These are phyloP conservation scores for Tritrichomonas musculus DNA, from an alignment of 208 protist species.

Conservation along the genomic window DNA sequence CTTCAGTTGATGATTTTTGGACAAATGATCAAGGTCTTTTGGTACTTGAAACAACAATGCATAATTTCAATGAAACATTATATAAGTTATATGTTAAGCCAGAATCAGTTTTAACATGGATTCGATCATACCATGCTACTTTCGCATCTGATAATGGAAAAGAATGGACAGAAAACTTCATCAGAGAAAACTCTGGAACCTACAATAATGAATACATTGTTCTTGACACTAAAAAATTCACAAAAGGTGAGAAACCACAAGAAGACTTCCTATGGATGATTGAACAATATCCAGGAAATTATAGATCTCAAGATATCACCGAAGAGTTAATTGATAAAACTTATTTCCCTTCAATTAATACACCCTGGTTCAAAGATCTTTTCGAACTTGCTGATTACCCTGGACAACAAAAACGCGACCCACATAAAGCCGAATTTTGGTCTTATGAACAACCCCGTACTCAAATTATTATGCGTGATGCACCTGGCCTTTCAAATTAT, in stretches of 20 bases:
- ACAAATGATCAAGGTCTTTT: neutral
- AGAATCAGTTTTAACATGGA: neutral
- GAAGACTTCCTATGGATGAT: neutral
- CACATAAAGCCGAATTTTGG: neutral
- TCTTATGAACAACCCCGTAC: neutral
- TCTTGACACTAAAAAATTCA: neutral
- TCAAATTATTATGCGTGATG: neutral
- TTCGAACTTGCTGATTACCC: neutral
- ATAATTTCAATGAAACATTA: neutral
- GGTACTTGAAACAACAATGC: neutral
- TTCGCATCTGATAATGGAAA: neutral
- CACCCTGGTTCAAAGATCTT: neutral
- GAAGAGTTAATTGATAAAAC: neutral
- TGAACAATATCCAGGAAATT: neutral
- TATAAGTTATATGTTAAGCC: neutral
- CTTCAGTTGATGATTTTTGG: slow-evolving; percentile 8
- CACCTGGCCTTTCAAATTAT: neutral
- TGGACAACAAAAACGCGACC: neutral
- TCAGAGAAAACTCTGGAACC: neutral
- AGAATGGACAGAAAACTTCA: slow-evolving; percentile 29
- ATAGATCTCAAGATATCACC: neutral
- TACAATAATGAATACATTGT: slow-evolving; percentile 26
- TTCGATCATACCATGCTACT: neutral
- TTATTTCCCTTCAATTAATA: neutral
- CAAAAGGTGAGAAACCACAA: neutral